Evolutionary conservation across 352 stramenopile genomes (phyloP).

Genomic region (Pythium volutum): DNA sequence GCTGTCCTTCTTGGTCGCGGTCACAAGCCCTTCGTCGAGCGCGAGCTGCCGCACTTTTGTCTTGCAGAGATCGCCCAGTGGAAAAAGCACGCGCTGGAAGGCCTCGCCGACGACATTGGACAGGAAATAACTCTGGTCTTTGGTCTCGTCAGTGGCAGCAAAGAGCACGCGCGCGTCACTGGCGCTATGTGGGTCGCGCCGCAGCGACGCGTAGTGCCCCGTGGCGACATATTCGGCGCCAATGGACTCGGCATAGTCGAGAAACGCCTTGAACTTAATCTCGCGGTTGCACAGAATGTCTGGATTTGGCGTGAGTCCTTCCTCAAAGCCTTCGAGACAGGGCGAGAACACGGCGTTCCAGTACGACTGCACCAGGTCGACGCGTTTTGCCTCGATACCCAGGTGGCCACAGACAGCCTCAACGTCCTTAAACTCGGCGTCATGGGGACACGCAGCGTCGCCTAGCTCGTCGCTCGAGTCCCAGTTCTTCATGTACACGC

Average conservation of each 20-base stretch:
- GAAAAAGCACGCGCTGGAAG: conserved; percentile 92
- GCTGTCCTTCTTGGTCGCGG: conserved; percentile 92
- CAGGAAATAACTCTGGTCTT: conserved; percentile 98
- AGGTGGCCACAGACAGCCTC: conserved; percentile 91
- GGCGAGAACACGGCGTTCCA: conserved; percentile 98
- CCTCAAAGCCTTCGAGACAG: conserved; percentile 89
- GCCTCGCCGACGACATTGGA: conserved; percentile 72
- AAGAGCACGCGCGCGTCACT: conserved; percentile 60
- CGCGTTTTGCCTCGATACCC: conserved; percentile 85
- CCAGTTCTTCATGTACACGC: conserved; percentile 99
- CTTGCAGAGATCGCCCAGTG: conserved; percentile 92
- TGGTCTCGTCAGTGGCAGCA: conserved; percentile 80
- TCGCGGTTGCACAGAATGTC: conserved; percentile 97
- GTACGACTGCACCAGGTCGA: conserved; percentile 94
- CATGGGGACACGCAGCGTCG: conserved; percentile 75
- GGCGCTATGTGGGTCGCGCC: conserved; percentile 19
- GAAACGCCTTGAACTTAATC: conserved; percentile 98
- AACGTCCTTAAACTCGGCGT: conserved; percentile 92
- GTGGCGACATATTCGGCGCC: conserved; percentile 93
- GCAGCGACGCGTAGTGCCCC: conserved; percentile 93
- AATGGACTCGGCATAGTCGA: conserved; percentile 84
- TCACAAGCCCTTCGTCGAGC: conserved; percentile 70
- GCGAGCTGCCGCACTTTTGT: conserved; percentile 91
- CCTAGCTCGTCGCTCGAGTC: conserved; percentile 92
- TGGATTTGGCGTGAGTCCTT: conserved; percentile 90